Base-by-base conservation (phyloP, 2,329 filamentous ascomycete genomes). In the Tetracladium maxilliforme region DNA sequence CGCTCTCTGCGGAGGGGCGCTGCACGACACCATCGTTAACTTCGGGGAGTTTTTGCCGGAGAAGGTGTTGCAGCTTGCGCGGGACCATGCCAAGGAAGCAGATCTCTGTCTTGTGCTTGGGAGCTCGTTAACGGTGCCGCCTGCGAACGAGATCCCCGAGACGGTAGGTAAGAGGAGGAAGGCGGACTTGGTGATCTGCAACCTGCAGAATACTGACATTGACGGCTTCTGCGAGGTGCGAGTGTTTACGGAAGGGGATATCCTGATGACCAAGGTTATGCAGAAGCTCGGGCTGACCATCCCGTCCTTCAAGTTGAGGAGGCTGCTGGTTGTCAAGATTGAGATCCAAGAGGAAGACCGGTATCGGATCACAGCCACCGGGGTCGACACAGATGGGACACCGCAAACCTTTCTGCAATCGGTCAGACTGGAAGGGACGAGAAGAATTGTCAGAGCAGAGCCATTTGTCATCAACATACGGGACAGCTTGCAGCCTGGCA, bases 101-200 rank as follows among this genome's bases (percentile, higher is more conserved):
- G 56, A 62, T 27, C 33, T 62, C 1, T 61, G 56, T 23, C 47
- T 61, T 10, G 54, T 54, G 0, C 44, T 63, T 0, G 56, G 58
- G 0, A 61, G 55, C 3, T 61, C 54, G 0, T 40, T 61, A 8
- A 60, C 51, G 0, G 49, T 61, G 2, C 41, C 46, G 0, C 56
- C 56, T 0, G 54, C 56, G 0, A 51, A 48, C 24, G 44, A 48
- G 12, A 49, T 61, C 7, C 54, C 56, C 0, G 47, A 49, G 21
- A 38, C 39, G 0, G 45, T 47, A 0, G 50, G 49, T 2, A 29
- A 35, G 10, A 43, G 34, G 7, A 37, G 36, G 11, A 33, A 30
- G 4, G 47, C 42, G 0, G 46, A 44, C 14, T 43, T 61, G 3
- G 48, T 37, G 1, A 57, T 63, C 11, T 61, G 57, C 31, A 61